phyloP scores from a whole-genome alignment of 164 flowering plant species.

The Magnolia officinalis region DNA sequence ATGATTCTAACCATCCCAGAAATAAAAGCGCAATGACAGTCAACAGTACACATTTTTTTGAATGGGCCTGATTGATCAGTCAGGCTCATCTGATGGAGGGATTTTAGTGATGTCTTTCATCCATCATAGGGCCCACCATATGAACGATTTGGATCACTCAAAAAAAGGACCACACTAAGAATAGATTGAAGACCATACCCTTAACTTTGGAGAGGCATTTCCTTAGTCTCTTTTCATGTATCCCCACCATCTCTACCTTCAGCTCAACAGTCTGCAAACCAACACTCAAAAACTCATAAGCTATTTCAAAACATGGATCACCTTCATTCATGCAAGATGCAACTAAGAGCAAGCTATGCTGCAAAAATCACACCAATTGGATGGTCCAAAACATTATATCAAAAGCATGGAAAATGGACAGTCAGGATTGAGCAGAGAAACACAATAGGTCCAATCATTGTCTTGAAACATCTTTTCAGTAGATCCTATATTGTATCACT shows the following conservation, averaged over 20 bases:
- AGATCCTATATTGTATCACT: too few species aligned
- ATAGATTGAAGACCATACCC: slow-evolving; percentile 26
- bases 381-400: too few species aligned
- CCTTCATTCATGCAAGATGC: background rate
- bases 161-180: background rate
- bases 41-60: background rate
- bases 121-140: background rate
- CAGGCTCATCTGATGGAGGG: too few species aligned
- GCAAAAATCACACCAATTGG: too few species aligned
- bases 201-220: slow-evolving; percentile 54
- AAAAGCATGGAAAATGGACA: too few species aligned
- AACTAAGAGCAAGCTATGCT: background rate
- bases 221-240: slow-evolving; percentile 58
- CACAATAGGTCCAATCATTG: too few species aligned
- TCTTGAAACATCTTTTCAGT: too few species aligned
- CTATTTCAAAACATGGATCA: background rate
- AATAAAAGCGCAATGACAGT: background rate
- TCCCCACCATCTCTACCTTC: slow-evolving; percentile 70
- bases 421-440: too few species aligned
- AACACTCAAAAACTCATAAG: background rate
- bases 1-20: background rate
- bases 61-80: too few species aligned
- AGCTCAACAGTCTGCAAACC: slow-evolving; percentile 48
- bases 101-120: too few species aligned
- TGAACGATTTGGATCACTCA: background rate